Evolutionary conservation across 768 basidiomycete species (phyloP).

Genomic region (Rhodosporidiobolus sp.): DNA sequence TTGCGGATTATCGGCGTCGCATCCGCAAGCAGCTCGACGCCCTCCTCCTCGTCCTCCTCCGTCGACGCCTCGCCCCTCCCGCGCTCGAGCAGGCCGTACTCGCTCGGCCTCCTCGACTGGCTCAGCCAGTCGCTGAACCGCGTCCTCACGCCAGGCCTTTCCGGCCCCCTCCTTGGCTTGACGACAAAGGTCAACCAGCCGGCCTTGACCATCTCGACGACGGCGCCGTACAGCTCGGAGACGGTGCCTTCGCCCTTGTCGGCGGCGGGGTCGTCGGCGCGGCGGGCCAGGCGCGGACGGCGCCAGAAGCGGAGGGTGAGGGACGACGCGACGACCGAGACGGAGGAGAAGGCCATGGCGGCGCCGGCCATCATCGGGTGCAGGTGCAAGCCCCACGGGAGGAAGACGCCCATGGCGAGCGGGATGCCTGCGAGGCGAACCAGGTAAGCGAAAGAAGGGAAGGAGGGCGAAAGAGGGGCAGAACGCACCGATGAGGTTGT

Average conservation of each 20-base stretch:
- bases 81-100: constrained; percentile 28
- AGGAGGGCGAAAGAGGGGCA: neutral
- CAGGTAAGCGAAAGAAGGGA: neutral
- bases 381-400: constrained; percentile 85
- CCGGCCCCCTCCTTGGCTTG: neutral
- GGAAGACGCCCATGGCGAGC: constrained; percentile 92
- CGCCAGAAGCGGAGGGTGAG: constrained; percentile 81
- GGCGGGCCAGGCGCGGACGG: constrained; percentile 33
- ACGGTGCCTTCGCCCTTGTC: constrained; percentile 22
- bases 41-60: constrained; percentile 18
- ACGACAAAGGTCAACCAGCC: constrained; percentile 17
- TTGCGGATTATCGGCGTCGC: constrained; percentile 10
- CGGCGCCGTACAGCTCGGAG: constrained; percentile 24
- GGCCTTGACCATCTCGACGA: constrained; percentile 3
- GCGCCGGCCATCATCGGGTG: constrained; percentile 99
- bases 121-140: neutral
- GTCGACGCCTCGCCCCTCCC: neutral
- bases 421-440: constrained; percentile 59
- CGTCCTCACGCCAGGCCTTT: neutral
- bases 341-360: constrained; percentile 96
- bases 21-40: constrained; percentile 2
- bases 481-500: constrained; percentile 42
- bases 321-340: constrained; percentile 89
- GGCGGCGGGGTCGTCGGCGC: constrained; percentile 28
- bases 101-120: constrained; percentile 15